Evolutionary conservation across 2,329 filamentous ascomycete species (phyloP).

Genomic region (Diaporthe longicolla): DNA sequence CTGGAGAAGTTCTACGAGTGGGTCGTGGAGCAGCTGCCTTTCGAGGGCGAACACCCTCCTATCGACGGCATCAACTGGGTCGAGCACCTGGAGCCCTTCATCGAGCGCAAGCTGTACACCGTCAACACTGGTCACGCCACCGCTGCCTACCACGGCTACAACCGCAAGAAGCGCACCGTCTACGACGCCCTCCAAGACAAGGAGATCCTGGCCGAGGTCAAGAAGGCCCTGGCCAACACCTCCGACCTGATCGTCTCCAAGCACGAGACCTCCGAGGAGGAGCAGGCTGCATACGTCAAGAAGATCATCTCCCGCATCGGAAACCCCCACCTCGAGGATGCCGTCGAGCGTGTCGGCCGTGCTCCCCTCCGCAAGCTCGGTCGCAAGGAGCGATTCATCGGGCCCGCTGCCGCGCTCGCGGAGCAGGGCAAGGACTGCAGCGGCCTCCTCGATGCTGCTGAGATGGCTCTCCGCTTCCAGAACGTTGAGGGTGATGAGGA

Average conservation of each 20-base stretch:
- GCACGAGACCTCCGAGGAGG: slow-evolving; percentile 81
- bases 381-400: slow-evolving; percentile 96
- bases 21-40: slow-evolving; percentile 92
- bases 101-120: slow-evolving; percentile 99
- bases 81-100: slow-evolving; percentile 90
- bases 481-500: slow-evolving; percentile 93
- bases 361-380: slow-evolving; percentile 94
- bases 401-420: slow-evolving; percentile 89
- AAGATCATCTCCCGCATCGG: slow-evolving; percentile 94
- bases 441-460: slow-evolving; percentile 83
- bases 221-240: slow-evolving; percentile 86
- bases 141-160: slow-evolving; percentile 94
- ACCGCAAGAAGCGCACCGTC: slow-evolving; percentile 87
- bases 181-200: slow-evolving; percentile 89
- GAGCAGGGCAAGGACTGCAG: slow-evolving; percentile 82
- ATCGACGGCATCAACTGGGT: slow-evolving; percentile 96
- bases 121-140: slow-evolving; percentile 99
- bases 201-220: slow-evolving; percentile 84
- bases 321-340: slow-evolving; percentile 93
- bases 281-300: slow-evolving; percentile 89
- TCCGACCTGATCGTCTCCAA: slow-evolving; percentile 88
- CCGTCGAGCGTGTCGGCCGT: slow-evolving; percentile 94
- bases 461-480: slow-evolving; percentile 96
- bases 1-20: slow-evolving; percentile 99
- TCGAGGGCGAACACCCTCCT: slow-evolving; percentile 78